A percentile compares a stretch with the other conserved stretches of the same genome.
phyloP scores from a whole-genome alignment of 192 early-diverging fungal genomes.

The Haplosporangium gracile region DNA sequence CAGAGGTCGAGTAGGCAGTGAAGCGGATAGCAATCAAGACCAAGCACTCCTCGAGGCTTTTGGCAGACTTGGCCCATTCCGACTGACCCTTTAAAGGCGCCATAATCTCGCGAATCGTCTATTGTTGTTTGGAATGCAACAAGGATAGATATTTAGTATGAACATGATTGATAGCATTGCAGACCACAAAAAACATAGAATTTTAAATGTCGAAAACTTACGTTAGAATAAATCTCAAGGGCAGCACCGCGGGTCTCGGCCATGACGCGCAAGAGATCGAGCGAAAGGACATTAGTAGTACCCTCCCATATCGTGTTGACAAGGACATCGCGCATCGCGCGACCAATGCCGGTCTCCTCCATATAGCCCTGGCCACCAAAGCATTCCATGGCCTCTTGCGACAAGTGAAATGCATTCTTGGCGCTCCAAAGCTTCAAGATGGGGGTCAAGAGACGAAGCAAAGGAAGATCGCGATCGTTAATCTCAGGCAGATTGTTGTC shows the following conservation, averaged over 20 bases:
- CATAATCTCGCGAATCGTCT: conserved; percentile 46
- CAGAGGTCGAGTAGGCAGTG: conserved; percentile 35
- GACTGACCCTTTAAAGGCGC: conserved; percentile 30
- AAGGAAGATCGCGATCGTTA: conserved; percentile 25
- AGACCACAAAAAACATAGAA: not conserved
- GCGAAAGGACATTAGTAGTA: conserved; percentile 75
- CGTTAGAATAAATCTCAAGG: conserved; percentile 56
- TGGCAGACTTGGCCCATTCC: conserved; percentile 23
- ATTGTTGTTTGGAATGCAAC: not conserved
- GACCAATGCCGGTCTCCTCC: conserved; percentile 75
- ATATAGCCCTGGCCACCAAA: conserved; percentile 83
- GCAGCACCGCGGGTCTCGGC: conserved; percentile 62
- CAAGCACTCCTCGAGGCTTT: conserved; percentile 29
- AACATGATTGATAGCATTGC: not conserved
- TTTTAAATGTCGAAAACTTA: conserved; percentile 18
- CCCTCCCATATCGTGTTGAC: conserved; percentile 87
- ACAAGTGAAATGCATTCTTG: conserved; percentile 61
- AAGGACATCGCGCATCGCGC: conserved; percentile 68
- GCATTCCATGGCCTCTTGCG: conserved; percentile 74
- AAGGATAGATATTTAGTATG: not conserved
- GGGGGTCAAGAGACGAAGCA: conserved; percentile 78
- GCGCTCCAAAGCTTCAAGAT: conserved; percentile 71
- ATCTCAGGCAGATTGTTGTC: conserved; percentile 30
- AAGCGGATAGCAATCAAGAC: conserved; percentile 52
- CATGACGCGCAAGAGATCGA: conserved; percentile 72